Conservation (phyloP, 1,284 basidiomycete species). For the Kwoniella shivajii region DNA sequence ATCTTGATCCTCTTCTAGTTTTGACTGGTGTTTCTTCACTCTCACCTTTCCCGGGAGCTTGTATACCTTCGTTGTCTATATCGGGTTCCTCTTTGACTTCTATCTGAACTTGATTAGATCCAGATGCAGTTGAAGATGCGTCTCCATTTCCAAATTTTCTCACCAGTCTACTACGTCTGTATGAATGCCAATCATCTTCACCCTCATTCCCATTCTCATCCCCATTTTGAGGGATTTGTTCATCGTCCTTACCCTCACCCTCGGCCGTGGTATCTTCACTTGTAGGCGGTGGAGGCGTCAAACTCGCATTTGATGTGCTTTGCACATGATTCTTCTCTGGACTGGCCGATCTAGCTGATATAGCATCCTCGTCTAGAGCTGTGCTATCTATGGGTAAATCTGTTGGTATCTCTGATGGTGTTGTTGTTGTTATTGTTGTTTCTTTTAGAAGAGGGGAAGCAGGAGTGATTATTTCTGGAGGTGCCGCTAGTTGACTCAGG, state of each 20-base stretch:
- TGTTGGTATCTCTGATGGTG: constrained; percentile 3
- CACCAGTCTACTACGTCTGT: constrained; percentile 33
- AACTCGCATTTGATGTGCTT: constrained; percentile 29
- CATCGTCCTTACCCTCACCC: constrained; percentile 8
- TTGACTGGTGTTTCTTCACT: constrained; percentile 23
- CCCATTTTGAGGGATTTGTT: constrained; percentile 7
- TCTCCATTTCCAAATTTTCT: constrained; percentile 26
- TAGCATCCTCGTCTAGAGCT: constrained; percentile 12
- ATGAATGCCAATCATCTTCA: constrained; percentile 35
- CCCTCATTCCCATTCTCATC: constrained; percentile 8
- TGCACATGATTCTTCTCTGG: constrained; percentile 13
- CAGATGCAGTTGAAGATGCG: too few species aligned
- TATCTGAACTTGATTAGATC: constrained; percentile 21
- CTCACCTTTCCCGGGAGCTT: constrained; percentile 10
- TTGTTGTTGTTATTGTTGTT: constrained; percentile 2
- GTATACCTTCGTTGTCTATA: constrained; percentile 16
- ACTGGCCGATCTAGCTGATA: constrained; percentile 9
- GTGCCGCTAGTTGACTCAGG: constrained; percentile 24
- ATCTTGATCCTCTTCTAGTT: constrained; percentile 6
- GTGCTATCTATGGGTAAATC: constrained; percentile 1
- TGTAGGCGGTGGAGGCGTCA: constrained; percentile 42
- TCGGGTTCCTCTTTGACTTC: constrained; percentile 44
- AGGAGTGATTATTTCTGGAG: constrained; percentile 13
- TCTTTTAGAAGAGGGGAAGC: not conserved
- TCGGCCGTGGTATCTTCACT: constrained; percentile 35